Evolutionary conservation across 2,329 filamentous ascomycete species (phyloP).

Genomic region (Dryadomyces quercus-mongolicae): DNA sequence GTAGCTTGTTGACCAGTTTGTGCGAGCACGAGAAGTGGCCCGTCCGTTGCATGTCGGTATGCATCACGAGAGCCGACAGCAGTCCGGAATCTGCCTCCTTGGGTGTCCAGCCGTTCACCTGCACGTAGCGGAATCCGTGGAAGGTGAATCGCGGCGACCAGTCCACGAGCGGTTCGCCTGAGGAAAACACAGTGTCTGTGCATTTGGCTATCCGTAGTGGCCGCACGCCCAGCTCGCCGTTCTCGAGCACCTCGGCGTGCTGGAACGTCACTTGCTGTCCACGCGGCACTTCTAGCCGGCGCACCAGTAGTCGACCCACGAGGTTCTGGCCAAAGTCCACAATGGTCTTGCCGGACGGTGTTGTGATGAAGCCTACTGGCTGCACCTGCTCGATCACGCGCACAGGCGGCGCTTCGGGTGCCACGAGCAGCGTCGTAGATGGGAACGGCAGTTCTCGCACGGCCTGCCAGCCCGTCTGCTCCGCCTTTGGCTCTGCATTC

Average conservation of each 20-base stretch:
- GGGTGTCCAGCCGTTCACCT: slow-evolving; percentile 31
- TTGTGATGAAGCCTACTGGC: slow-evolving; percentile 19
- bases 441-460: slow-evolving; percentile 20
- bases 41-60: slow-evolving; percentile 37
- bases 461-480: slow-evolving; percentile 7
- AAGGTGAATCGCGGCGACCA: slow-evolving; percentile 40
- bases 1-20: slow-evolving; percentile 36
- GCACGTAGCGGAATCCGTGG: slow-evolving; percentile 38
- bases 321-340: slow-evolving; percentile 49
- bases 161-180: neutral
- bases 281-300: slow-evolving; percentile 17
- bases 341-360: slow-evolving; percentile 29
- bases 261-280: slow-evolving; percentile 25
- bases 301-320: slow-evolving; percentile 34
- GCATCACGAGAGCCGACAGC: slow-evolving; percentile 20
- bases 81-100: slow-evolving; percentile 10
- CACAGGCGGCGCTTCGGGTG: slow-evolving; percentile 32
- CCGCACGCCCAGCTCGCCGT: slow-evolving; percentile 26
- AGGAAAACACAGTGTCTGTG: slow-evolving; percentile 24
- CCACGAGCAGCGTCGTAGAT: slow-evolving; percentile 19
- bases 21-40: slow-evolving; percentile 42
- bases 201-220: slow-evolving; percentile 31
- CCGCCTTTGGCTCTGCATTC: neutral
- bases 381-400: slow-evolving; percentile 21
- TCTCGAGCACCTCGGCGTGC: slow-evolving; percentile 39